These are phyloP conservation scores for Tephrocybe sp. DNA, from an alignment of 768 basidiomycete genomes.

Conservation along the genomic window DNA sequence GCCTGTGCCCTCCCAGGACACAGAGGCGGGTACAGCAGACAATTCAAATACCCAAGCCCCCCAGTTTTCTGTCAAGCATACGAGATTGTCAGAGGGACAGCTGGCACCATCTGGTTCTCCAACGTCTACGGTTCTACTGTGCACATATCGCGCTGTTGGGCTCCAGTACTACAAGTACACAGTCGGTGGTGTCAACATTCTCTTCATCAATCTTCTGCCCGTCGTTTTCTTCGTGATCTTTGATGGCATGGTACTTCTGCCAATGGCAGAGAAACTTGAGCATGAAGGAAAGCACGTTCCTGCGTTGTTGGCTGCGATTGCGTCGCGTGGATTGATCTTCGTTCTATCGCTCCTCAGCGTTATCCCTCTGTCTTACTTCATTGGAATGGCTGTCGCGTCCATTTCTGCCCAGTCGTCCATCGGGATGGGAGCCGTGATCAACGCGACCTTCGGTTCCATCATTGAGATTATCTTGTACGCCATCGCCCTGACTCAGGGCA, in stretches of 20 bases:
- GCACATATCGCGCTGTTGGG: slow-evolving; percentile 91
- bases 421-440: slow-evolving; percentile 99
- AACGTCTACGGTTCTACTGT: slow-evolving; percentile 86
- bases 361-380: slow-evolving; percentile 98
- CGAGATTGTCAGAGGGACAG: slow-evolving; percentile 84
- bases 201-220: slow-evolving; percentile 94
- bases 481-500: slow-evolving; percentile 87
- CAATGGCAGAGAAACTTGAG: slow-evolving; percentile 62
- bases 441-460: slow-evolving; percentile 97
- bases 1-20: slow-evolving; percentile 23
- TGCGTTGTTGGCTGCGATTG: slow-evolving; percentile 63
- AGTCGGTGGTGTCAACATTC: slow-evolving; percentile 95
- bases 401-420: slow-evolving; percentile 99
- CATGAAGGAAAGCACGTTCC: slow-evolving; percentile 57
- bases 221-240: slow-evolving; percentile 96
- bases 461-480: slow-evolving; percentile 94
- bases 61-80: slow-evolving; percentile 67
- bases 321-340: slow-evolving; percentile 81
- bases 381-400: slow-evolving; percentile 99
- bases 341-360: slow-evolving; percentile 83
- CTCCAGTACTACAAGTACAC: slow-evolving; percentile 98
- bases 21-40: slow-evolving; percentile 22
- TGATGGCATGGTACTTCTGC: slow-evolving; percentile 82
- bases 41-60: slow-evolving; percentile 29
- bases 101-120: slow-evolving; percentile 83